A percentile compares a stretch with the other conserved stretches of the same genome.
Conservation (phyloP, 2,329 filamentous ascomycete genomes). For the Fusarium caatingaense region DNA sequence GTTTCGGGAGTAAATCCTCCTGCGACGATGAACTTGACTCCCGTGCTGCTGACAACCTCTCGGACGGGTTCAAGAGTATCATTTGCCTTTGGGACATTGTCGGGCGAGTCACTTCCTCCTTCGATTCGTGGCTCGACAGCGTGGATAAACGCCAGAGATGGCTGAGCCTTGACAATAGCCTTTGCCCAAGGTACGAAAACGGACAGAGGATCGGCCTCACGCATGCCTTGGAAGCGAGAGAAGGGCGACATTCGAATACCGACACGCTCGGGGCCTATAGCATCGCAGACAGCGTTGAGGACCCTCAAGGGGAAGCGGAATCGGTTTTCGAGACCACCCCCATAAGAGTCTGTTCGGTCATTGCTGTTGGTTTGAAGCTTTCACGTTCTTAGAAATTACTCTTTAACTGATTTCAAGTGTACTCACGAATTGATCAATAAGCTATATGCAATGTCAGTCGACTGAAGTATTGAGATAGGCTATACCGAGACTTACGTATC, state of each 20-base stretch:
- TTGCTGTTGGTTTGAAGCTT: constrained; percentile 59
- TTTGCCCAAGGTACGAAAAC: constrained; percentile 66
- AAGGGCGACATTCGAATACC: constrained; percentile 71
- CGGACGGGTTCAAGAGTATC: constrained; percentile 51
- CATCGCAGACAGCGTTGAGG: constrained; percentile 55
- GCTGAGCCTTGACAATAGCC: constrained; percentile 62
- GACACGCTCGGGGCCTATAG: constrained; percentile 63
- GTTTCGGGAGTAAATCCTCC: constrained; percentile 49
- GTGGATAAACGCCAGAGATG: constrained; percentile 71
- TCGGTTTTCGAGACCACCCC: constrained; percentile 65
- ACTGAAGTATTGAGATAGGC: neutral
- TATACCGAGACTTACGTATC: constrained; percentile 59
- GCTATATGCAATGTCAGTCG: constrained; percentile 26
- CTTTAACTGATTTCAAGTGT: accelerated
- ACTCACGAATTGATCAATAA: constrained; percentile 67
- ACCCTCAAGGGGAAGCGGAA: constrained; percentile 63
- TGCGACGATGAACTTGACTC: constrained; percentile 48
- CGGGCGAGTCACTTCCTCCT: constrained; percentile 53
- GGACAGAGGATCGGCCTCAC: constrained; percentile 66
- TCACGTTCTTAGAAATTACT: neutral
- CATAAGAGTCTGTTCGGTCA: constrained; percentile 63
- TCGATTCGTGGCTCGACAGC: constrained; percentile 68
- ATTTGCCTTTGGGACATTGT: constrained; percentile 46
- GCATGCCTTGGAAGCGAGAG: constrained; percentile 71
- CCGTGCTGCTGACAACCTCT: constrained; percentile 47